These are phyloP conservation scores for Macaranga tanarius DNA, from an alignment of 441 rosid genomes.

Conservation along the genomic window DNA sequence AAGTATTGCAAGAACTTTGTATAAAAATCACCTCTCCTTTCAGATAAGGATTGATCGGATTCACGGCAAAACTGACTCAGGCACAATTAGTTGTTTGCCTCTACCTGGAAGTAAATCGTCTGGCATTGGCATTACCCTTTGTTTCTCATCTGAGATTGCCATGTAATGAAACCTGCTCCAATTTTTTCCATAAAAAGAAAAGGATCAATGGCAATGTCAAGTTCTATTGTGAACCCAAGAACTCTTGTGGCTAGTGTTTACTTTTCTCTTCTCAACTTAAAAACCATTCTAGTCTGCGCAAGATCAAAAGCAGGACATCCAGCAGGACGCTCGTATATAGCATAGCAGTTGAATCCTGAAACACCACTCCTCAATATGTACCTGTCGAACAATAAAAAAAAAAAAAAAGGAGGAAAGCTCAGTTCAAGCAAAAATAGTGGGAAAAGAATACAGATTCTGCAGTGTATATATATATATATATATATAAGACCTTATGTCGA, in stretches of 20 bases:
- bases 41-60: conserved; percentile 39
- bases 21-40: conserved; percentile 35
- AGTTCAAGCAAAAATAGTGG: neutral
- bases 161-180: conserved; percentile 40
- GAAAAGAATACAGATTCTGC: neutral
- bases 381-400: conserved; percentile 16
- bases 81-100: conserved; percentile 37
- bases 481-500: conserved; percentile 35
- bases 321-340: conserved; percentile 36
- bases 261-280: conserved; percentile 35
- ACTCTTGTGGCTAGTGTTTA: neutral
- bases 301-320: conserved; percentile 37
- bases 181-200: neutral
- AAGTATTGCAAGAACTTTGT: neutral
- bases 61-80: conserved; percentile 37
- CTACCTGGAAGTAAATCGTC: conserved; percentile 40
- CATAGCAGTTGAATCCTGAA: conserved; percentile 40
- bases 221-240: neutral
- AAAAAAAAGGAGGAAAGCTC: neutral
- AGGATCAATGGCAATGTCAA: no score
- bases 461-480: neutral
- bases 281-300: conserved; percentile 43
- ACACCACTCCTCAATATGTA: conserved; percentile 38
- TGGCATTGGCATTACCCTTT: conserved; percentile 44
- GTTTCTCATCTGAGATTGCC: conserved; percentile 44